Conservation (phyloP, 2,329 filamentous ascomycete genomes). For the Fusarium agapanthi region DNA sequence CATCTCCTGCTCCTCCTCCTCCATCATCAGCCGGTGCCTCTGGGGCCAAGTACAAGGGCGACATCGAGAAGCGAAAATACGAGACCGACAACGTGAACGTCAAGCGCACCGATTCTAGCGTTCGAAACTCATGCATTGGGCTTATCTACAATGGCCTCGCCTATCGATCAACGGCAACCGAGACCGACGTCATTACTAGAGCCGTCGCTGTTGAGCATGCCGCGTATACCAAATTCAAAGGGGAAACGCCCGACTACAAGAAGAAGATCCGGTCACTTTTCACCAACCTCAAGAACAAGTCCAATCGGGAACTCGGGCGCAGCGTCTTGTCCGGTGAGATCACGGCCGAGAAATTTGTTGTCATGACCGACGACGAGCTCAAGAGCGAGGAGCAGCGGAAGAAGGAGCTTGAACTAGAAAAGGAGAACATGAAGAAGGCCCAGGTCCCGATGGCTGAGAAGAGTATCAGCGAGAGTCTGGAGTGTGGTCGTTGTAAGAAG, state of each 20-base stretch:
- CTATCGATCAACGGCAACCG: constrained; percentile 73
- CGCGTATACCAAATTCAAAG: constrained; percentile 74
- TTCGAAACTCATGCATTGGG: constrained; percentile 86
- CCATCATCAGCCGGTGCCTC: constrained; percentile 49
- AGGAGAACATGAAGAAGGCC: constrained; percentile 96
- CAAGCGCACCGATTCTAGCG: constrained; percentile 75
- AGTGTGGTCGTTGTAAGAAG: constrained; percentile 91
- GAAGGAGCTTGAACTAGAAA: constrained; percentile 78
- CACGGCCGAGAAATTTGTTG: constrained; percentile 75
- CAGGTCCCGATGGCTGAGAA: constrained; percentile 94
- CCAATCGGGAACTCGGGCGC: constrained; percentile 79
- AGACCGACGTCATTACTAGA: constrained; percentile 75
- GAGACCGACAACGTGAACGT: constrained; percentile 82
- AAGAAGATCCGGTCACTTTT: constrained; percentile 91
- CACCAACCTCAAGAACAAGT: constrained; percentile 93
- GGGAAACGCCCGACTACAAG: constrained; percentile 80
- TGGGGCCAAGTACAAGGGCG: constrained; percentile 65
- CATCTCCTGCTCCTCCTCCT: constrained; percentile 59
- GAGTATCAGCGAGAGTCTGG: constrained; percentile 86
- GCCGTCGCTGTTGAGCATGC: constrained; percentile 86
- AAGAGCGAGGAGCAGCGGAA: constrained; percentile 84
- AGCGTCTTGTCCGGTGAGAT: constrained; percentile 82
- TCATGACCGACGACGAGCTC: constrained; percentile 89
- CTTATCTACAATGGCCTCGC: constrained; percentile 92
- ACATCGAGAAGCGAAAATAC: constrained; percentile 82